phyloP scores from a whole-genome alignment of 164 flowering plant species.

The Vitis riparia region DNA sequence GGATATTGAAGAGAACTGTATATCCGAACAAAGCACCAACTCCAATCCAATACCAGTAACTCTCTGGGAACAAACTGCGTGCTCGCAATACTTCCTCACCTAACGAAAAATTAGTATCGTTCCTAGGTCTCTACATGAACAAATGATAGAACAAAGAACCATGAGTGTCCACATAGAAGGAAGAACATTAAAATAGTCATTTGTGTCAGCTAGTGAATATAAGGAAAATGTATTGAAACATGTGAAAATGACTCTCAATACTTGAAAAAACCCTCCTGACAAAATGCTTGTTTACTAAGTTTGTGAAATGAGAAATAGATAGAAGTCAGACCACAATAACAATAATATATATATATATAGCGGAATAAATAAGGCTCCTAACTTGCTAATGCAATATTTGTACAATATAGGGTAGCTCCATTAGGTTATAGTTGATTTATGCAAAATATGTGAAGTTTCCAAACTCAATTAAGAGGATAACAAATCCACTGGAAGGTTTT shows the following conservation, averaged over 20 bases:
- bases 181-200: not conserved
- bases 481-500: not conserved
- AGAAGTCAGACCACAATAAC: too few species aligned
- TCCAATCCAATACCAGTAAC: constrained; percentile 99
- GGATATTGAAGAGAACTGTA: constrained; percentile 63
- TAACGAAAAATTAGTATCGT: constrained; percentile 34
- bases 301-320: too few species aligned
- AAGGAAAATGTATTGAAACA: too few species aligned
- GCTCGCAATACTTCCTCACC: constrained; percentile 65
- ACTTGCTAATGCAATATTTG: not conserved
- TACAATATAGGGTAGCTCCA: too few species aligned
- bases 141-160: not conserved
- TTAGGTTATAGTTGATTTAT: too few species aligned
- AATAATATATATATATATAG: too few species aligned
- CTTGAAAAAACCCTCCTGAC: too few species aligned
- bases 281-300: too few species aligned
- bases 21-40: constrained; percentile 88
- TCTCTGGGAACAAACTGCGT: constrained; percentile 69
- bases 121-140: constrained; percentile 50
- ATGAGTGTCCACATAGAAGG: constrained; percentile 4
- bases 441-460: not conserved
- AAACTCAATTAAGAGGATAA: not conserved
- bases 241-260: too few species aligned
- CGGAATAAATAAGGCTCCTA: too few species aligned
- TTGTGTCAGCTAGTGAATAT: too few species aligned